Evolutionary conservation across 805 yeast species (phyloP), one percentile per base, ranked within the genome.

Genomic region (Clavispora phyllophila): DNA sequence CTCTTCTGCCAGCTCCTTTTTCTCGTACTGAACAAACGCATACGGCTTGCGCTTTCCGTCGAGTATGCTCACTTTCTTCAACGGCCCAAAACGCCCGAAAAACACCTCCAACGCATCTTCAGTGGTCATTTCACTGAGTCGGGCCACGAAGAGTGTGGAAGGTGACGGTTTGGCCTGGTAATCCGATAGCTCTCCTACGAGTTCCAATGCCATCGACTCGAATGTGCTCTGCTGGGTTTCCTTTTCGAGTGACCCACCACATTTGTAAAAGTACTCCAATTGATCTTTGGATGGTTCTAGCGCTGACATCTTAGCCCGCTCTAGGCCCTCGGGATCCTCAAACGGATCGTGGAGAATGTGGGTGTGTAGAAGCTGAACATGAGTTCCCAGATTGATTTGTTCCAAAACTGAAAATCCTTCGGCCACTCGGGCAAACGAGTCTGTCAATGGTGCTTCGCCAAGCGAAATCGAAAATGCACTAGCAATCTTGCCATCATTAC

Each of bases 161-260:
- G 83, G 87, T 40, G 79, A 70, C 0, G 89, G 88, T 47, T 72
- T 71, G 19, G 72, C 74, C 17, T 73, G 73, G 2, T 83, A 79
- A 28, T 69, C 66, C 1, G 84, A 82, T 7, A 82, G 48, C 50
- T 82, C 87, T 0, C 86, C 86, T 35, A 82, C 65, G 46, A 82
- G 61, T 51, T 82, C 87, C 37, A 82, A 60, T 0, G 87, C 74
- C 26, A 82, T 56, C 2, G 86, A 84, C 43, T 78, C 78, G 2
- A 81, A 64, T 4, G 68, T 61, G 1, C 81, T 70, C 13, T 55
- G 56, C 19, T 49, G 58, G 40, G 45, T 26, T 36, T 47, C 41
- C 20, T 28, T 33, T 15, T 42, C 42, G 1, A 55, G 40, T 9
- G 68, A 65, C 3, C 31, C 31, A 2, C 17, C 9, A 5, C 31